Conservation (phyloP, 176 grass and related monocot species). For the Oryza rufipogon region DNA sequence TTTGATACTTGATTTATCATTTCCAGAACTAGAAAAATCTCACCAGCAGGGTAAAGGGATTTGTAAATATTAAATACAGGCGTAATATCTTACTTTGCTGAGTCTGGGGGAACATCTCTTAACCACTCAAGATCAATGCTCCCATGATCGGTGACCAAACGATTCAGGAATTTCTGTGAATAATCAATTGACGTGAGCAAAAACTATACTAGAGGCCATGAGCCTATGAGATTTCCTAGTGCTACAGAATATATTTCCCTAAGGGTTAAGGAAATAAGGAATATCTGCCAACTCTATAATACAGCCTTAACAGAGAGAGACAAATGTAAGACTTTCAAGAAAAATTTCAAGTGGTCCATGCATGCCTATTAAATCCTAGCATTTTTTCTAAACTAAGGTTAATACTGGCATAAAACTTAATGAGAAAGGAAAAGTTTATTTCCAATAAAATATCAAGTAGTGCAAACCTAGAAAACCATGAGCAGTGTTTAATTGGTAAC, state of each 20-base stretch:
- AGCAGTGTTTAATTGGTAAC: conserved; percentile 14
- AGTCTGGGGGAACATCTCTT: conserved; percentile 63
- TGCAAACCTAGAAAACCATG: conserved; percentile 23
- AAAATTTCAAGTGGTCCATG: conserved; percentile 10
- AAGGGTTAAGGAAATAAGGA: not conserved
- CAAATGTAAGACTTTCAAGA: conserved; percentile 7
- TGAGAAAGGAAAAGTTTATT: not conserved
- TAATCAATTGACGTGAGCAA: conserved; percentile 44
- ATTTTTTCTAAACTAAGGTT: not conserved
- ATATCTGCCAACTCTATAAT: not conserved
- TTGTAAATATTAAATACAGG: conserved; percentile 28
- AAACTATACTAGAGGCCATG: conserved; percentile 1
- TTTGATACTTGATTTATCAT: conserved; percentile 13
- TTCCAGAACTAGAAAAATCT: conserved; percentile 30
- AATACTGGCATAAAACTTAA: conserved; percentile 2
- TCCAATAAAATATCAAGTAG: conserved; percentile 16
- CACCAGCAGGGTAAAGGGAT: conserved; percentile 30
- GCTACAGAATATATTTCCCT: too few species aligned
- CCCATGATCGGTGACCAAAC: conserved; percentile 87
- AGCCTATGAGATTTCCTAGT: too few species aligned
- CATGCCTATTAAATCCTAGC: conserved; percentile 5
- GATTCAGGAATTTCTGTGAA: conserved; percentile 79
- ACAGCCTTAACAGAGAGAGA: not conserved
- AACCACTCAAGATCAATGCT: conserved; percentile 98
- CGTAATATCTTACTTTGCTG: conserved; percentile 76